Conservation (phyloP, 2,329 filamentous ascomycete genomes). For the Mariannaea sp. region DNA sequence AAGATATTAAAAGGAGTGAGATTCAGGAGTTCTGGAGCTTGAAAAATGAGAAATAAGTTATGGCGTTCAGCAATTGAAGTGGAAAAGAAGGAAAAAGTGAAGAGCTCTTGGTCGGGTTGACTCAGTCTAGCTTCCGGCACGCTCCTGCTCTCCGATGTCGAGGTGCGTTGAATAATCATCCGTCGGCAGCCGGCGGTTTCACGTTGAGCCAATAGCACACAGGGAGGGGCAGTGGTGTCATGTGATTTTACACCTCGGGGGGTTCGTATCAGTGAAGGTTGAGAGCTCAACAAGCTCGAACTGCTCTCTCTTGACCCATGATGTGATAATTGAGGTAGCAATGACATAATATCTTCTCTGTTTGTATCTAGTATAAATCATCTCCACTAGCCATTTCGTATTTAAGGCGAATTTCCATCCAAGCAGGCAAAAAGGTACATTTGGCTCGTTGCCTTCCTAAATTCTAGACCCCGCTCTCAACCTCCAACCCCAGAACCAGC, state of each 20-base stretch:
- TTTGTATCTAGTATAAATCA: no score
- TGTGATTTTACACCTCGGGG: constrained; percentile 24
- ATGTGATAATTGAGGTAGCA: neutral
- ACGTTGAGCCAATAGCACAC: constrained; percentile 11
- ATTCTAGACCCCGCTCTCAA: constrained; percentile 1
- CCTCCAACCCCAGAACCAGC: no score
- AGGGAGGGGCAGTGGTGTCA: constrained; percentile 22
- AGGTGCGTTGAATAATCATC: constrained; percentile 17
- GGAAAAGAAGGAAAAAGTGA: neutral
- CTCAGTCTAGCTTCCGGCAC: constrained; percentile 15
- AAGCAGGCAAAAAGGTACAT: neutral
- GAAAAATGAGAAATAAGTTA: neutral
- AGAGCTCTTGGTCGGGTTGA: constrained; percentile 9
- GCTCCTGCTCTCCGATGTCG: constrained; percentile 11
- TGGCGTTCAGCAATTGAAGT: constrained; percentile 4
- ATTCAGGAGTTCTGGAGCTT: neutral
- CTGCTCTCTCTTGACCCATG: no score
- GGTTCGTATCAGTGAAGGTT: neutral
- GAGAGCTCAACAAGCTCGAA: constrained; percentile 7
- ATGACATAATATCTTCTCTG: no score
- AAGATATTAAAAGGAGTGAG: neutral
- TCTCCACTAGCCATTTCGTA: no score
- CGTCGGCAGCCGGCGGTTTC: constrained; percentile 11
- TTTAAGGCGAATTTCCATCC: no score
- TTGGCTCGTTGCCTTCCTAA: neutral